Evolutionary conservation across 345 rosid genomes (phyloP).

Genomic region (Lepidium sativum): DNA sequence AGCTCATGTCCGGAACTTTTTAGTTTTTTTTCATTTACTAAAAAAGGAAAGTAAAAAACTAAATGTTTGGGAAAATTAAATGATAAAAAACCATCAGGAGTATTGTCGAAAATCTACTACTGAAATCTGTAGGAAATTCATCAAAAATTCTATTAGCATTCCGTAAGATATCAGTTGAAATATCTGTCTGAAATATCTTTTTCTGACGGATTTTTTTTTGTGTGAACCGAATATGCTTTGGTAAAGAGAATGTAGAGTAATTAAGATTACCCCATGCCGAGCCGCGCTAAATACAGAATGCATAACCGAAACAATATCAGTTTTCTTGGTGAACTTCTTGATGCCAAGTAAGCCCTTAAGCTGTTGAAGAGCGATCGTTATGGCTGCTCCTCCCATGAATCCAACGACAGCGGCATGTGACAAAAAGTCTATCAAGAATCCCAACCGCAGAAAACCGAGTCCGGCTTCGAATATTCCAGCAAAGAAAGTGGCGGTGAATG

Average conservation of each 20-base stretch:
- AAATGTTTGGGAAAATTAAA: no score
- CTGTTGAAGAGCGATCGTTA: constrained; percentile 84
- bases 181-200: no score
- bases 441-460: constrained; percentile 76
- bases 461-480: constrained; percentile 70
- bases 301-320: constrained; percentile 51
- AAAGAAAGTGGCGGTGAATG: constrained; percentile 89
- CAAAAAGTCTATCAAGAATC: constrained; percentile 84
- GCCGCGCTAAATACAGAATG: constrained; percentile 18
- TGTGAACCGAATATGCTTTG: no score
- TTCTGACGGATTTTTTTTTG: no score
- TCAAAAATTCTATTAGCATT: no score
- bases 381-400: constrained; percentile 97
- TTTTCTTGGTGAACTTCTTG: constrained; percentile 50
- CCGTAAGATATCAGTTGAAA: no score
- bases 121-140: no score
- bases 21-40: no score
- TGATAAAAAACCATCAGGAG: no score
- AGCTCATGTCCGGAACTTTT: background rate
- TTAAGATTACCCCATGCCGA: constrained; percentile 23
- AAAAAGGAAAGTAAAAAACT: no score
- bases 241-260: background rate
- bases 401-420: constrained; percentile 97
- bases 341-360: constrained; percentile 92
- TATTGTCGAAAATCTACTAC: no score